These are phyloP conservation scores for Phtheirospermum japonicum DNA, from an alignment of 257 asterid genomes.

Conservation along the genomic window DNA sequence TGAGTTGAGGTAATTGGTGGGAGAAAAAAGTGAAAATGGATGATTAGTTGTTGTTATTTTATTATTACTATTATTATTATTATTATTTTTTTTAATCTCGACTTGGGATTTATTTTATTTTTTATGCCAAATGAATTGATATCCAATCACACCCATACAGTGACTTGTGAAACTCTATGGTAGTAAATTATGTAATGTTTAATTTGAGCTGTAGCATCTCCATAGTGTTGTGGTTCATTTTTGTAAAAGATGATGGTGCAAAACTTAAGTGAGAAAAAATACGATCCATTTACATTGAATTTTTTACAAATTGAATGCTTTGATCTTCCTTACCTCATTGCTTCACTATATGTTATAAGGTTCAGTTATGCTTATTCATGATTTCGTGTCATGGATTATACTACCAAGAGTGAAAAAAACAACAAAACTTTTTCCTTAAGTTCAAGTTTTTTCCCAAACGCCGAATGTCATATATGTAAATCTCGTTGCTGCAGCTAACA, in stretches of 20 bases:
- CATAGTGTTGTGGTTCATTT: neutral
- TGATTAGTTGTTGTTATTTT: too few relatives aligned
- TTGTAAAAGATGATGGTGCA: neutral
- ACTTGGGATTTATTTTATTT: too few relatives aligned
- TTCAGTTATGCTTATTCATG: conserved; percentile 12
- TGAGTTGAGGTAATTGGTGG: too few relatives aligned
- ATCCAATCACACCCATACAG: too few relatives aligned
- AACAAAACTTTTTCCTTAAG: neutral
- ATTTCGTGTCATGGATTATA: conserved; percentile 22
- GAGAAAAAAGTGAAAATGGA: too few relatives aligned
- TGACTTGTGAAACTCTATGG: neutral
- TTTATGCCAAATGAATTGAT: too few relatives aligned
- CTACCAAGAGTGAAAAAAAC: conserved; percentile 13
- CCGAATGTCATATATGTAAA: conserved; percentile 2
- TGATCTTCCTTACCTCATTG: conserved; percentile 13
- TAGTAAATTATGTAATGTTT: neutral
- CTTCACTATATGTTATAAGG: conserved; percentile 4
- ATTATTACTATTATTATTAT: too few relatives aligned
- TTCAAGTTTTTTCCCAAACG: conserved; percentile 6
- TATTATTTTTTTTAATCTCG: too few relatives aligned
- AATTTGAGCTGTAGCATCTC: neutral
- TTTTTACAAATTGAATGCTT: neutral
- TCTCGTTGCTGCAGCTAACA: conserved; percentile 59
- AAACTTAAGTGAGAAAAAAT: conserved; percentile 7
- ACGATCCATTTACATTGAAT: neutral